phyloP scores from a whole-genome alignment of 768 basidiomycete species.

The Solioccasus polychromus region DNA sequence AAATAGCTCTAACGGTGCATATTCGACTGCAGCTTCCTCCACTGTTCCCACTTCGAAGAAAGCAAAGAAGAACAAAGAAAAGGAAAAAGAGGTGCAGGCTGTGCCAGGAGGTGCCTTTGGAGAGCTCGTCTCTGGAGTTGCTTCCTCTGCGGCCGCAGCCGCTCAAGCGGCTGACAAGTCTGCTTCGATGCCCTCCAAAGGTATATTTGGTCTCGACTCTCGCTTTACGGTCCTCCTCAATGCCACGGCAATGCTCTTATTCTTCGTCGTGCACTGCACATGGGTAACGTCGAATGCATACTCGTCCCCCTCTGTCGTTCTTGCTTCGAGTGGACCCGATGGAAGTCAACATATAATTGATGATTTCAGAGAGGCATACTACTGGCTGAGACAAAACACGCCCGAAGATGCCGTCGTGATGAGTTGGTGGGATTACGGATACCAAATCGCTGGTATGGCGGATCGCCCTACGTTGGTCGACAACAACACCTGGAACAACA shows the following conservation, averaged over 20 bases:
- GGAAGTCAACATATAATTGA: constrained; percentile 95
- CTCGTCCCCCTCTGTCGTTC: constrained; percentile 95
- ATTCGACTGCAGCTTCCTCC: constrained; percentile 29
- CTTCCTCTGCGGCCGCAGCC: constrained; percentile 31
- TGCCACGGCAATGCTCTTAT: constrained; percentile 70
- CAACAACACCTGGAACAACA: constrained; percentile 99
- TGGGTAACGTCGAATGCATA: constrained; percentile 95
- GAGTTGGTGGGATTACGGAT: constrained; percentile 99
- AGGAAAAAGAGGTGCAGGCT: constrained; percentile 43
- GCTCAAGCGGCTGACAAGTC: constrained; percentile 8
- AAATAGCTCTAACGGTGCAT: constrained; percentile 12
- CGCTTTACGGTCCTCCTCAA: constrained; percentile 75
- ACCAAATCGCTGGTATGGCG: constrained; percentile 99
- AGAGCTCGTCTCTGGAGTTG: constrained; percentile 42
- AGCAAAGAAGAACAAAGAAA: constrained; percentile 56
- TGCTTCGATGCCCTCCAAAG: constrained; percentile 35
- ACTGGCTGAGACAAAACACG: constrained; percentile 97
- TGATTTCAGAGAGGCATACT: constrained; percentile 99
- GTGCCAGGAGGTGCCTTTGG: constrained; percentile 34
- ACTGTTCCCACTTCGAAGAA: constrained; percentile 32
- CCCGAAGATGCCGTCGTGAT: constrained; percentile 88
- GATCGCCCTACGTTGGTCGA: constrained; percentile 95
- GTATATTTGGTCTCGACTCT: constrained; percentile 83
- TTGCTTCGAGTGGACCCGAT: constrained; percentile 75
- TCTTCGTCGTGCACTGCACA: constrained; percentile 96